Evolutionary conservation across 352 stramenopile genomes (phyloP), one percentile per base, ranked within the genome.

Genomic region (Elongisporangium prolatum): DNA sequence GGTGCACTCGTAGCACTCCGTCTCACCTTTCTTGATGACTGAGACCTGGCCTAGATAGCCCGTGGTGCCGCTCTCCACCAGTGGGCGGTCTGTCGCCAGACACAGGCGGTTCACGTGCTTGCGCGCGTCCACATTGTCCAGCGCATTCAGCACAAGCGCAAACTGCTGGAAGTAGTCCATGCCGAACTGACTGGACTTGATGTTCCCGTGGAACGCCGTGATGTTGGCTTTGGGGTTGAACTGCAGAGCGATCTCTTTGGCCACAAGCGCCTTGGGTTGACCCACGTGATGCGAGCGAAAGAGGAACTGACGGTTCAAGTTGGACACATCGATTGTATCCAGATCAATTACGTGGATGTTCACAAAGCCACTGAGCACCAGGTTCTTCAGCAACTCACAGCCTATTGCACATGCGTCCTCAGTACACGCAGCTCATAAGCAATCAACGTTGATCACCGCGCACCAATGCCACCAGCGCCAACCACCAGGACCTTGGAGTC

Each of bases 311-410:
- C 98, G 90, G 80, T 99, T 99, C 54, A 99, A 75, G 76, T 99
- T 99, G 20, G 96, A 99, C 59, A 99, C 97, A 76, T 99, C 97
- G 69, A 99, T 99, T 24, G 97, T 99, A 75, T 99, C 98, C 44
- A 99, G 71, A 71, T 99, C 98, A 59, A 99, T 97, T 10, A 98
- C 66, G 49, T 91, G 72, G 67, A 97, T 91, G 61, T 93, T 59
- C 24, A 78, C 72, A 74, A 99, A 99, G 21, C 97, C 97, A 48
- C 79, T 97, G 4, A 99, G 77, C 48, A 98, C 96, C 37, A 99
- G 77, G 74, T 99, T 99, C 80, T 99, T 99, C 21, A 99, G 78
- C 51, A 99, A 73, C 67, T 99, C 97, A 71, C 98, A 99, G 61
- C 89, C 85, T 93, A 53, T 21, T 40, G 13, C 10, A 20, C 44